Base-by-base conservation (phyloP, 179 eudicot species). In the Gypsophila paniculata region DNA sequence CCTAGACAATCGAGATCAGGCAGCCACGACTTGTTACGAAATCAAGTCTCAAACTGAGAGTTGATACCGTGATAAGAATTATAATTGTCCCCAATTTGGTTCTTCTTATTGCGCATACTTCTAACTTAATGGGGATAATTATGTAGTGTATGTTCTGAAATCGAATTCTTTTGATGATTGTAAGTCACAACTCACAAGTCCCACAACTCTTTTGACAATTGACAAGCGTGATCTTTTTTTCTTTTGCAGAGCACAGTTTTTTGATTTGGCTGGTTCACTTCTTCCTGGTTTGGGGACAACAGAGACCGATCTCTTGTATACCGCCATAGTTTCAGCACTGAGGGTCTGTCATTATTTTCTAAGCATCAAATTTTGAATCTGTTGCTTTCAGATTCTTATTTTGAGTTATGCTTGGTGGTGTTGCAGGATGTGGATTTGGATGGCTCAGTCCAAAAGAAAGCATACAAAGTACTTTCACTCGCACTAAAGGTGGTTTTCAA, bases 361-460 rank as follows among this genome's bases (percentile, higher is more conserved):
- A 7, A 0, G 71, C 25, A 22, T 7, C 32, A 34, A 39, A n/a
- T 58, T 8, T 23, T 42, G 6, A 42, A 67, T 22, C 34, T 29
- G 15, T 52, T 63, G 46, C 26, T 36, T 72, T 44, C 62, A 36
- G 48, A 10, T 48, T 46, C 65, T 38, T 54, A 61, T 21, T 44
- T 67, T 46, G 69, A 54, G 17, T 23, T 44, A 14, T 65, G 36
- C 68, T 42, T 67, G 65, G 57, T 34, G 22, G 66, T 44, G 36
- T 70, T 79, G 59, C 83, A 95, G 99, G 97, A 87, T 74, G 77
- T 17, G 15, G 97, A 87, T 74, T 76, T 17, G 15, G 90, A 90
- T 65, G 91, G 97, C 69, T 74, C 85, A 78, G 77, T 95, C 79
- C 99, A 95, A 81, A 95, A 95, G 88, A 92, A 87, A 84, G 97